Evolutionary conservation across 768 basidiomycete genomes (phyloP), one percentile per base, ranked within the genome.

Genomic region (Trametes maxima): DNA sequence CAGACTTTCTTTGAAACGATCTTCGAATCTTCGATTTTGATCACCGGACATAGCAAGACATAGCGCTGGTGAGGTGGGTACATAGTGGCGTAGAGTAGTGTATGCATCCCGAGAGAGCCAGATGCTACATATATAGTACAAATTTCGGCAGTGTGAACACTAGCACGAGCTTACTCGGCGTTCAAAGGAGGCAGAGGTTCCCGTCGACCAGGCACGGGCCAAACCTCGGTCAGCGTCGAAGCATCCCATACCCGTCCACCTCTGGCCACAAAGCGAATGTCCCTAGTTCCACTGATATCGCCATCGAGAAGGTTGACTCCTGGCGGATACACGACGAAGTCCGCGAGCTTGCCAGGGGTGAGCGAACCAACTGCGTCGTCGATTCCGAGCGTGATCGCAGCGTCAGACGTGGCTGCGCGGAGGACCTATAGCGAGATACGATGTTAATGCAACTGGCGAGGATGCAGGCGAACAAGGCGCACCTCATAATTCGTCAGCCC

Each of bases 181-280:
- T 89, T 90, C 50, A 89, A 72, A 6, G 83, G 80, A n/a, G 88
- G 86, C 66, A 85, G 76, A 12, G 62, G 64, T 65, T 83, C 81
- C 55, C 75, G 80, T 65, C 78, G 80, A 25, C 86, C 85, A 57
- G 83, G 80, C 39, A 83, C 70, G n/a, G 89, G 89, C 87, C 87
- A 91, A 2, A 87, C 72, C 69, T 90, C 87, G 36, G 78, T 80
- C 87, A 90, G 85, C 5, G 80, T 84, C 24, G 77, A 74, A 0
- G 89, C 87, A 50, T 84, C 80, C 86, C 87, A 90, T 49, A 90
- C 75, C 59, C 87, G 79, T n/a, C 89, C 88, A 22, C 88, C 88
- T 46, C 86, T 77, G 0, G 79, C 81, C 24, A 91, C 88, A 60
- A 81, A 81, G 33, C 69, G 72, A 49, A 89, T 73, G 16, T 88